Base-by-base conservation (phyloP, 2,329 filamentous ascomycete genomes). In the Aspergillus niger region DNA sequence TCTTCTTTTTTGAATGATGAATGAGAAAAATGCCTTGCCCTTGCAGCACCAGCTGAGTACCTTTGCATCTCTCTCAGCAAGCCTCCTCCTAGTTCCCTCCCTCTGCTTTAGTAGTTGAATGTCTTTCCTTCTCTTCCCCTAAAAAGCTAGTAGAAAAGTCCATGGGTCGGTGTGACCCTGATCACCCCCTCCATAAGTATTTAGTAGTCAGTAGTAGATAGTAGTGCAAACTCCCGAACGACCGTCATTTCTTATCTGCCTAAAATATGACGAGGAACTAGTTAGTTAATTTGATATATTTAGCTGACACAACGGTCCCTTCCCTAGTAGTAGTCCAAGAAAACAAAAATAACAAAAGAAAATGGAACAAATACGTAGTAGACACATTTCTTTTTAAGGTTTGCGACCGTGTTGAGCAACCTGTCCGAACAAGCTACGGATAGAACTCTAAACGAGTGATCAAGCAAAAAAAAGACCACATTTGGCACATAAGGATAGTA, bases 11-110 rank as follows among this genome's bases (percentile, higher is more conserved):
- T 36, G 32, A 36, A 43, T 17, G 39, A 54, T 54, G 55, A 57
- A 39, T 41, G 54, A 54, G 26, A 28, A 50, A 52, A 39, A 65
- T 55, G 52, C 39, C 49, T 47, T 54, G 58, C 58, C 58, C 58
- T 60, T 60, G 58, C 58, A 60, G 58, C 50, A 36, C 32, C 32
- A 36, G 22, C 28, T 44, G 41, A 55, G 39, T 20, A 36, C 39
- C 53, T 44, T 6, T 38, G 30, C 49, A 50, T n/a, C 11, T 36
- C 32, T 36, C 32, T 36, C 54, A 41, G 50, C 50, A 54, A 55
- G 36, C 38, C 44, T 38, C 50, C 38, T 56, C 28, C 47, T 32
- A 11, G 32, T 36, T 36, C 10, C 32, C 32, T 36, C 11, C 11
- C 11, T 30, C 28, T 30, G 28, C 28, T 30, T 30, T 30, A 30